phyloP scores from a whole-genome alignment of 371 early-diverging fungal species.

The Funneliformis caledonium region DNA sequence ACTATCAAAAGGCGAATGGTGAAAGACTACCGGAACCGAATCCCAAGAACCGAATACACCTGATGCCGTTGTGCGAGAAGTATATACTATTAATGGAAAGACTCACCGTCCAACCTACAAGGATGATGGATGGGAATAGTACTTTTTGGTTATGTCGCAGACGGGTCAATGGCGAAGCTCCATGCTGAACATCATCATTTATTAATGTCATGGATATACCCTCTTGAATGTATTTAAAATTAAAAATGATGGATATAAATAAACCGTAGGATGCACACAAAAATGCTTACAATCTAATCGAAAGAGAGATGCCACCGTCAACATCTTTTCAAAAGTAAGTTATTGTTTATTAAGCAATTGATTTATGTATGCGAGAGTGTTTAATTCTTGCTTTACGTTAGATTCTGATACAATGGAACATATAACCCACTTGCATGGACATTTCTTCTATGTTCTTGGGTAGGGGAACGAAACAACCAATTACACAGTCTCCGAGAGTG shows the following conservation, averaged over 20 bases:
- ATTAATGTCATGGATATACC: slow-evolving; percentile 46
- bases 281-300: no score
- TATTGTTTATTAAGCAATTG: not conserved
- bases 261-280: no score
- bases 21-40: slow-evolving; percentile 40
- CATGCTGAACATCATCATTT: no score
- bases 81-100: slow-evolving; percentile 48
- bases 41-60: no score
- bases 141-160: slow-evolving; percentile 70
- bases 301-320: slow-evolving; percentile 43
- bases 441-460: slow-evolving; percentile 75
- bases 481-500: no score
- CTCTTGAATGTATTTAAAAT: slow-evolving; percentile 46
- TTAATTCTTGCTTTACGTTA: slow-evolving; percentile 8
- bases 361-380: slow-evolving; percentile 4
- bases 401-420: slow-evolving; percentile 28
- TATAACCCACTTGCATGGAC: slow-evolving; percentile 65
- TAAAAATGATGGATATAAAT: slow-evolving; percentile 29
- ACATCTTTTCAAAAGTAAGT: slow-evolving; percentile 40
- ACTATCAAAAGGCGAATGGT: not conserved
- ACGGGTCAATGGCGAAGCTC: not conserved
- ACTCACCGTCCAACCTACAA: slow-evolving; percentile 46
- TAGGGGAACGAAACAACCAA: slow-evolving; percentile 44
- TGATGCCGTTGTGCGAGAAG: slow-evolving; percentile 29
- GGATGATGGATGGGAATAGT: slow-evolving; percentile 61